Evolutionary conservation across 805 yeast species (phyloP).

Genomic region (Saccharomycopsis selenospora): DNA sequence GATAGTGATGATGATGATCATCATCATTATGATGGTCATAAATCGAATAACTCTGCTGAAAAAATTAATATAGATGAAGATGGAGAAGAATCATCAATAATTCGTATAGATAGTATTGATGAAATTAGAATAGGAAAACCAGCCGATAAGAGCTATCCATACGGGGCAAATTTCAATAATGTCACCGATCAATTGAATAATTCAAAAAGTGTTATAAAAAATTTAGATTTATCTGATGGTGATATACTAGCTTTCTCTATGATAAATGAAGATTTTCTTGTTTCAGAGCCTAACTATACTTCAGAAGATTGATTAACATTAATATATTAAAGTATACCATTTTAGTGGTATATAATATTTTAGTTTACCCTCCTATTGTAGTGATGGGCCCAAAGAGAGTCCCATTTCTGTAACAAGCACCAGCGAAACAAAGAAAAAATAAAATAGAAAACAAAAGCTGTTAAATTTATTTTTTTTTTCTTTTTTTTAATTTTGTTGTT

Average conservation of each 20-base stretch:
- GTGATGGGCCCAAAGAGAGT: too few relatives aligned
- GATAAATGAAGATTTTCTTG: conserved; percentile 18
- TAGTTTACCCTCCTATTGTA: too few relatives aligned
- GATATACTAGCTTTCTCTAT: conserved; percentile 16
- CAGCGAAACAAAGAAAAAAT: too few relatives aligned
- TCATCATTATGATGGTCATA: not conserved
- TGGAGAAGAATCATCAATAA: not conserved
- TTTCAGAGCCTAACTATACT: conserved; percentile 11
- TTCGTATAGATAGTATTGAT: not conserved
- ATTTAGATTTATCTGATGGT: conserved; percentile 10
- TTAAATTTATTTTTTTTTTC: too few relatives aligned
- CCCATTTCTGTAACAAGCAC: too few relatives aligned
- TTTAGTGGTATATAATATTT: too few relatives aligned
- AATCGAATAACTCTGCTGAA: not conserved
- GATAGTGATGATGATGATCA: conserved; percentile 6
- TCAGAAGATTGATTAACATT: too few relatives aligned
- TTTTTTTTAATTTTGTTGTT: too few relatives aligned
- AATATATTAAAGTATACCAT: too few relatives aligned
- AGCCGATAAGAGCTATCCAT: conserved; percentile 7
- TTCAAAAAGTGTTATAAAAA: not conserved
- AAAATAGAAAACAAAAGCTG: too few relatives aligned
- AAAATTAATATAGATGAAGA: not conserved
- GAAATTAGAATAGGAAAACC: conserved; percentile 16
- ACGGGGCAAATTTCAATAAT: conserved; percentile 16
- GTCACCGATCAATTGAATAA: not conserved